Conservation (phyloP, 2,329 filamentous ascomycete genomes). For the Penicillium crustosum region DNA sequence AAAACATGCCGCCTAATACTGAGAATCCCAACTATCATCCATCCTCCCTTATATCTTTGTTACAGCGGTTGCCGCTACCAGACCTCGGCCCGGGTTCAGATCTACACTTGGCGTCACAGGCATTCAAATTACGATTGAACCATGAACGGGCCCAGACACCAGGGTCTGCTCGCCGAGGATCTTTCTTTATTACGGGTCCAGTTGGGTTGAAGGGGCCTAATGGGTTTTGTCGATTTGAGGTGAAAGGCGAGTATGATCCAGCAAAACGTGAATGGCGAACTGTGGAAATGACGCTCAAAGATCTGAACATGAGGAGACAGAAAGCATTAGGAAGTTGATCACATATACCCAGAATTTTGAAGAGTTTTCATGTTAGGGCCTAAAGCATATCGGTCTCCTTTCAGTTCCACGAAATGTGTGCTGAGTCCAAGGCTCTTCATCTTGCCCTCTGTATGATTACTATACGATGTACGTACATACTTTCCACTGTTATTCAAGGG, state of each 20-base stretch:
- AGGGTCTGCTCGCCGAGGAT: constrained; percentile 31
- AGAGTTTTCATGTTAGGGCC: neutral
- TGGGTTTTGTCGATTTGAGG: constrained; percentile 38
- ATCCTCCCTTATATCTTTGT: constrained; percentile 32
- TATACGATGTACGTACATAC: neutral
- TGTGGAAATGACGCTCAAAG: constrained; percentile 34
- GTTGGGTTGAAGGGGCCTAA: constrained; percentile 35
- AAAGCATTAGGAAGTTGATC: constrained; percentile 24
- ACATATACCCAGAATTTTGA: neutral
- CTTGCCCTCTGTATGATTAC: neutral
- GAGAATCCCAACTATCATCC: constrained; percentile 22
- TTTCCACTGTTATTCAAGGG: neutral
- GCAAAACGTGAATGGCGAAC: constrained; percentile 29
- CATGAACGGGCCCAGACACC: constrained; percentile 22
- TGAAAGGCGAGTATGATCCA: constrained; percentile 39
- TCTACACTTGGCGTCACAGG: constrained; percentile 33
- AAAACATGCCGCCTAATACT: constrained; percentile 16
- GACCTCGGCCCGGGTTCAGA: constrained; percentile 37
- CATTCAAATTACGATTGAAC: constrained; percentile 33
- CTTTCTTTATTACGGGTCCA: constrained; percentile 37
- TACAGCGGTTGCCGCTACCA: constrained; percentile 38
- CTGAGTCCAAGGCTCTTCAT: neutral
- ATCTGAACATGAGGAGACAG: constrained; percentile 32
- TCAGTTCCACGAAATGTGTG: neutral
- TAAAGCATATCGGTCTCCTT: neutral